Evolutionary conservation across 192 early-diverging fungal genomes (phyloP), one percentile per base, ranked within the genome.

Genomic region (Funneliformis mosseae): DNA sequence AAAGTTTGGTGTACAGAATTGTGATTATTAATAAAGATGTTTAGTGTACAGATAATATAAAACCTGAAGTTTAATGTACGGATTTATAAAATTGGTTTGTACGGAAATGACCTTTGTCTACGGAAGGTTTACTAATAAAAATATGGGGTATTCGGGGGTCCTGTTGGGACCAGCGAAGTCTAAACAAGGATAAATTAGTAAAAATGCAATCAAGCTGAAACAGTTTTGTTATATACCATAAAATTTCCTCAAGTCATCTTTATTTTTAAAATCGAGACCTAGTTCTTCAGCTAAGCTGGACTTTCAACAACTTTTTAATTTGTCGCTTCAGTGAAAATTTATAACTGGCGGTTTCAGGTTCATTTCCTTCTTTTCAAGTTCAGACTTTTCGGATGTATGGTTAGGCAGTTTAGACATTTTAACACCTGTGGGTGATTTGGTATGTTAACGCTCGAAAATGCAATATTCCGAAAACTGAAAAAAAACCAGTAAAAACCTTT

Each of bases 141-240:
- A 2, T 5, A 60, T 60, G 55, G 3, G 3, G 55, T 60, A 60
- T 60, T 60, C 55, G n/a, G 8, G 55, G 2, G 25, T 6, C 5
- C n/a, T n/a, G 33, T 66, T 11, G 11, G 63, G 33, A 11, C 21
- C 25, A 66, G 63, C 63, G 21, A 66, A 66, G 18, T 28, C 63
- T 66, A 66, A 66, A 66, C 21, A 66, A 66, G 33, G 21, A 33
- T 28, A 28, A 8, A 28, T 66, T 66, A 66, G 63, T 66, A 66
- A 66, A 23, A 66, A 66, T 66, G 21, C 63, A 66, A 66, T 66
- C 63, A 66, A 66, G 21, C 63, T 66, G 63, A 0, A 66, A 28
- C 63, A 66, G 63, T n/a, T 33, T 66, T 66, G 0, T 33, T 66
- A 33, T 33, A 66, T 66, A 66, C 63, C 63, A 33, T 66, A 66